Conservation (phyloP, 1,139 yeast species). For the Scheffersomyces stambukii region DNA sequence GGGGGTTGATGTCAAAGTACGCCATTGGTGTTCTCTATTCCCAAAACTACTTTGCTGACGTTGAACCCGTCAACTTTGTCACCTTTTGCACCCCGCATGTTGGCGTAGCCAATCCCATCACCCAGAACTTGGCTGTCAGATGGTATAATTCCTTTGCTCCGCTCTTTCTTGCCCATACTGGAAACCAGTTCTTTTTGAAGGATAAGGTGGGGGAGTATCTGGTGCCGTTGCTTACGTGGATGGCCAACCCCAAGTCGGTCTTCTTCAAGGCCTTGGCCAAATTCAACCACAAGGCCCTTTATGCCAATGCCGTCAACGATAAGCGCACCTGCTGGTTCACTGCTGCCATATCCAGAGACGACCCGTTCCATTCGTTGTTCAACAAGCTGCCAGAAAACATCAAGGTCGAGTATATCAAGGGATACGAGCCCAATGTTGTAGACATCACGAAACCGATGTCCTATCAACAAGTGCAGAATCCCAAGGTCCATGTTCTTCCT, state of each 20-base stretch:
- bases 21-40: slow-evolving; percentile 66
- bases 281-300: slow-evolving; percentile 53
- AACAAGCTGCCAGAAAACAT: slow-evolving; percentile 37
- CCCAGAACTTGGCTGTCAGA: slow-evolving; percentile 17
- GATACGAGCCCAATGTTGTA: slow-evolving; percentile 52
- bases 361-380: slow-evolving; percentile 53
- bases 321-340: slow-evolving; percentile 82
- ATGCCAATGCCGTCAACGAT: slow-evolving; percentile 76
- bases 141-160: slow-evolving; percentile 62
- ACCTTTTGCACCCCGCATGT: slow-evolving; percentile 84
- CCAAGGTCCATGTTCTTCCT: slow-evolving; percentile 2
- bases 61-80: slow-evolving; percentile 57
- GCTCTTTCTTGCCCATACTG: slow-evolving; percentile 61
- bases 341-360: slow-evolving; percentile 59
- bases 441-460: slow-evolving; percentile 36
- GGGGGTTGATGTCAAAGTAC: slow-evolving; percentile 75
- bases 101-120: slow-evolving; percentile 60
- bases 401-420: slow-evolving; percentile 41
- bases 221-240: slow-evolving; percentile 55
- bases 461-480: slow-evolving; percentile 4
- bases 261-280: slow-evolving; percentile 52
- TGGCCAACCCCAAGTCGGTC: slow-evolving; percentile 60
- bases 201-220: slow-evolving; percentile 13
- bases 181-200: slow-evolving; percentile 61
- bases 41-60: slow-evolving; percentile 47